A percentile compares a stretch with the other conserved stretches of the same genome.
phyloP scores from a whole-genome alignment of 2,329 filamentous ascomycete genomes.

The Leptographium flavum region DNA sequence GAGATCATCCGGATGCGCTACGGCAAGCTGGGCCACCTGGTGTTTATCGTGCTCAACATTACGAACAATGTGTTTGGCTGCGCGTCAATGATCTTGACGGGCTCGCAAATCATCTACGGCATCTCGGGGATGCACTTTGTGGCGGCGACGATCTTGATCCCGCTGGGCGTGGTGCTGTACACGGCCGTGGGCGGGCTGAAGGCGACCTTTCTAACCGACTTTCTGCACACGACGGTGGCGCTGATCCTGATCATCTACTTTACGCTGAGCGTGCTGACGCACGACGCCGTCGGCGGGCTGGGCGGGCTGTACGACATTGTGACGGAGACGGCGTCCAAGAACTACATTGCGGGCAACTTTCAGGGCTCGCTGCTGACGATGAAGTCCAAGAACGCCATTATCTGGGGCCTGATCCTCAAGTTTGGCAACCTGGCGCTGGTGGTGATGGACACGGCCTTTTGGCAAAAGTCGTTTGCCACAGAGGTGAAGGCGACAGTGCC shows the following conservation, averaged over 20 bases:
- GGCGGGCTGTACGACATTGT: constrained; percentile 23
- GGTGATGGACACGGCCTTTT: constrained; percentile 37
- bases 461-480: constrained; percentile 32
- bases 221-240: constrained; percentile 24
- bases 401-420: constrained; percentile 29
- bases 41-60: constrained; percentile 23
- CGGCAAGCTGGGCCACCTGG: constrained; percentile 22
- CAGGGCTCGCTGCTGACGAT: constrained; percentile 23
- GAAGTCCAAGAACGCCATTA: constrained; percentile 20
- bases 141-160: constrained; percentile 24
- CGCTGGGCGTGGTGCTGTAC: constrained; percentile 21
- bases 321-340: constrained; percentile 16
- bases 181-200: constrained; percentile 24
- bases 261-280: constrained; percentile 18
- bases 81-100: constrained; percentile 23
- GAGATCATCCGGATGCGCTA: constrained; percentile 25
- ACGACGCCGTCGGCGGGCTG: constrained; percentile 19
- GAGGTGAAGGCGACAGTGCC: constrained; percentile 23
- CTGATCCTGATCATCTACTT: constrained; percentile 24
- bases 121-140: constrained; percentile 27
- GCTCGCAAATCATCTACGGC: constrained; percentile 22
- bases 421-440: constrained; percentile 34
- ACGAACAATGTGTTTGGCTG: constrained; percentile 27
- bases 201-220: constrained; percentile 26
- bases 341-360: constrained; percentile 19